Base-by-base conservation (phyloP, 495 filamentous ascomycete species). In the Parmelia sp. region DNA sequence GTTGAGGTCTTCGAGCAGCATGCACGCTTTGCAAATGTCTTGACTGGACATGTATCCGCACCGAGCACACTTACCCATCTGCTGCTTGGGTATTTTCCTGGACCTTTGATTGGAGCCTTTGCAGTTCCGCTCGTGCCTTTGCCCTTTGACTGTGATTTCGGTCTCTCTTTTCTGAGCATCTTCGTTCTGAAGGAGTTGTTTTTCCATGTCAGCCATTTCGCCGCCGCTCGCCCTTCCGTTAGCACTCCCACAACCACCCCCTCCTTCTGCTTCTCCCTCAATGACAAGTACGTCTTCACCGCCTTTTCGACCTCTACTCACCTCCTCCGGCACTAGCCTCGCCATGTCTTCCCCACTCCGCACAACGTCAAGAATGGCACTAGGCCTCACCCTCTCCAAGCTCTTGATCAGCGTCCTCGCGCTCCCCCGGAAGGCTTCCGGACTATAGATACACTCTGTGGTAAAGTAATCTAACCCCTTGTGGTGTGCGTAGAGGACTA, bases 31-130 rank as follows among this genome's bases (percentile, higher is more conserved):
- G 76, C 94, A 98, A 49, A 96, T 83, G n/a, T 82, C 81, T 74
- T 97, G 94, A 71, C 91, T 96, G 0, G 93, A 96, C 72, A 98
- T 88, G 71, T 98, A 98, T 15, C 94, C 94, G 68, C 94, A 98
- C 35, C 84, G 86, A 70, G 83, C 85, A 71, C 94, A 98, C 68
- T 85, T 88, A 8, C 91, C 88, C 63, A 96, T 80, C n/a, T 83
- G 85, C 74, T 97, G 94, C 63, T 74, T 76, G 37, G 82, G 78
- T 23, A 83, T 62, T 60, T 75, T 77, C 59, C 75, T 80, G 36
- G 67, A 35, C 33, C 37, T 62, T 42, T 65, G 69, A 42, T 62
- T 71, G n/a, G 62, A 47, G 35, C 56, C 66, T 40, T 73, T 74
- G 68, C 67, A 69, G 19, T 69, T 57, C 59, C 66, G 62, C 62